Percentiles rank a stretch among this genome's conserved stretches.
phyloP scores from a whole-genome alignment of 352 stramenopile genomes.

The Blastocystis sp. region DNA sequence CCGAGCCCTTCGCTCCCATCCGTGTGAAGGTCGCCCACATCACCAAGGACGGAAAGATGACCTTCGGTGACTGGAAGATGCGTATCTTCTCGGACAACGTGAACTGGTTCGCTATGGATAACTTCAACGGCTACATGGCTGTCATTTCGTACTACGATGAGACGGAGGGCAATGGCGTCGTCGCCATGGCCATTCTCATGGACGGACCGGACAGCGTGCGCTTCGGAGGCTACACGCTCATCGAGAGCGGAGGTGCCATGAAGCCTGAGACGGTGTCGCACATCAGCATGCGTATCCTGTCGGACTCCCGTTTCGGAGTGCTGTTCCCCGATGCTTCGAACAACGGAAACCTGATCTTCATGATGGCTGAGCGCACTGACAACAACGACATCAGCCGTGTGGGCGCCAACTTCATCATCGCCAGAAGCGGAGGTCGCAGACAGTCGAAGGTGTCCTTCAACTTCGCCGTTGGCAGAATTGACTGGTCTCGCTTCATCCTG shows the following conservation, averaged over 20 bases:
- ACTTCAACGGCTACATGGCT: neutral
- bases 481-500: neutral
- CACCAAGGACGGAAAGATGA: neutral
- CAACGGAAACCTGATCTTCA: conserved; percentile 24
- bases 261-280: neutral
- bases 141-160: conserved; percentile 2
- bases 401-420: neutral
- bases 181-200: neutral
- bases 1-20: neutral
- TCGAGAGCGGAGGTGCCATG: conserved; percentile 3
- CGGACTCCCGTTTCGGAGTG: neutral
- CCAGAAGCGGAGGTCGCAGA: neutral
- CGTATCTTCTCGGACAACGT: neutral
- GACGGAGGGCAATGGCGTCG: neutral
- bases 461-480: neutral
- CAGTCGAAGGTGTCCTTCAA: neutral
- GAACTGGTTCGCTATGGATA: conserved; percentile 36
- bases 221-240: neutral
- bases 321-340: conserved; percentile 3
- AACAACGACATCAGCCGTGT: neutral
- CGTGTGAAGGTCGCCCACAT: neutral
- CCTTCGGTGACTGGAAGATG: neutral
- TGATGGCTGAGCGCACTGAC: neutral
- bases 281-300: conserved; percentile 11
- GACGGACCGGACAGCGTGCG: neutral